A percentile compares a stretch with the other conserved stretches of the same genome.
These are phyloP conservation scores for Mortierella sp. DNA, from an alignment of 371 early-diverging fungal species.

Conservation along the genomic window DNA sequence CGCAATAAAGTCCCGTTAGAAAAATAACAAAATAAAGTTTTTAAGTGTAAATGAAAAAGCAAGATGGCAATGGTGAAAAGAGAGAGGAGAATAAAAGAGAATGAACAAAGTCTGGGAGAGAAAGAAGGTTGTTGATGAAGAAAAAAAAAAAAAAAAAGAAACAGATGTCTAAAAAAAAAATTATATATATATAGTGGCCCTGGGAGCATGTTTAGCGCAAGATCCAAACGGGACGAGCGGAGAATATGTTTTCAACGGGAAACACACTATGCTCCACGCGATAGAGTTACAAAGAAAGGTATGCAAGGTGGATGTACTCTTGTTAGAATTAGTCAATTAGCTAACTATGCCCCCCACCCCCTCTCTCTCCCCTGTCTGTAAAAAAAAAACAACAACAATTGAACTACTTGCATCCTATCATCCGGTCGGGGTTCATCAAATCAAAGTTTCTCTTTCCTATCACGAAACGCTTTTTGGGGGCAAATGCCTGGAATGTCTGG, in stretches of 20 bases:
- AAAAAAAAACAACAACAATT: too few species aligned
- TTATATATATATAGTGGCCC: background rate
- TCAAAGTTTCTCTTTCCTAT: too few species aligned
- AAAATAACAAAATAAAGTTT: constrained; percentile 1
- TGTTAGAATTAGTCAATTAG: too few species aligned
- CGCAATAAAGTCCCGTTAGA: constrained; percentile 6
- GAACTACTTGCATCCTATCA: too few species aligned
- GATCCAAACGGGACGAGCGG: constrained; percentile 3
- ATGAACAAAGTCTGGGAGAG: background rate
- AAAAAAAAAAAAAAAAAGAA: background rate
- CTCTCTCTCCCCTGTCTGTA: too few species aligned
- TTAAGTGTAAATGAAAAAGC: background rate
- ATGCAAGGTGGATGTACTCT: background rate
- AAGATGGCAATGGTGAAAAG: background rate
- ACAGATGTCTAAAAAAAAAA: background rate
- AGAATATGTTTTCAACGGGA: background rate
- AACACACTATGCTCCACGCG: background rate
- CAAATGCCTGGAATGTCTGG: too few species aligned
- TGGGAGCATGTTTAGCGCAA: background rate
- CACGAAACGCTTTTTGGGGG: too few species aligned
- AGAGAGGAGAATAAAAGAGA: background rate
- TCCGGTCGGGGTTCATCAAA: too few species aligned
- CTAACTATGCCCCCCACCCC: too few species aligned
- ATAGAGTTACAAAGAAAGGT: background rate
- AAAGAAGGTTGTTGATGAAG: background rate